Evolutionary conservation across 2,329 filamentous ascomycete species (phyloP).

Genomic region (Colletotrichum eremochloae): DNA sequence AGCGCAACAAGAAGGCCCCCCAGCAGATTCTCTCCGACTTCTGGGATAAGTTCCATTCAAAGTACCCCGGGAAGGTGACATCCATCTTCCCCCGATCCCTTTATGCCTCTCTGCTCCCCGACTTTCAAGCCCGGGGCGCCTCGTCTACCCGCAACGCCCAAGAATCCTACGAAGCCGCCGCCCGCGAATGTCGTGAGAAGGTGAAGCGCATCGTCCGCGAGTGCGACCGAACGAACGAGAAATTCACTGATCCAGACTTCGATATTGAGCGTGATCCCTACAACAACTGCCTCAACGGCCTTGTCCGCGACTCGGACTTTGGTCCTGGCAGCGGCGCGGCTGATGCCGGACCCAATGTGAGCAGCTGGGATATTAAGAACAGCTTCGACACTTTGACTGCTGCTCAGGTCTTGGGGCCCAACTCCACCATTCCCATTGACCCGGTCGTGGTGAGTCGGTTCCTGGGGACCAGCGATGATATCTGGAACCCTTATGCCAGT

Average conservation of each 20-base stretch:
- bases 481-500: slow-evolving; percentile 8
- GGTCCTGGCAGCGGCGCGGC: slow-evolving; percentile 18
- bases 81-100: slow-evolving; percentile 59
- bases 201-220: slow-evolving; percentile 57
- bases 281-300: slow-evolving; percentile 54
- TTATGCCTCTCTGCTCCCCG: slow-evolving; percentile 52
- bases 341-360: slow-evolving; percentile 36
- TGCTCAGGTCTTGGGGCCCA: slow-evolving; percentile 44
- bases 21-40: slow-evolving; percentile 58
- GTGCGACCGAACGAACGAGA: slow-evolving; percentile 60
- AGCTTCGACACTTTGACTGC: slow-evolving; percentile 45
- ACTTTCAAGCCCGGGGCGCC: slow-evolving; percentile 49
- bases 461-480: slow-evolving; percentile 35
- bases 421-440: slow-evolving; percentile 43
- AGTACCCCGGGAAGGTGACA: slow-evolving; percentile 58
- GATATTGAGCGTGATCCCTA: slow-evolving; percentile 56
- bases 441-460: slow-evolving; percentile 42
- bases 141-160: slow-evolving; percentile 63
- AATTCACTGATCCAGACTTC: slow-evolving; percentile 60
- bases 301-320: slow-evolving; percentile 43
- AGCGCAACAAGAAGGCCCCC: slow-evolving; percentile 48
- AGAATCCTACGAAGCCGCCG: slow-evolving; percentile 58
- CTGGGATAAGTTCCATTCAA: slow-evolving; percentile 58
- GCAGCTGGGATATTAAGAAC: slow-evolving; percentile 44
- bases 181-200: slow-evolving; percentile 55